phyloP scores from a whole-genome alignment of 257 asterid species.

The Oldenlandia corymbosa region DNA sequence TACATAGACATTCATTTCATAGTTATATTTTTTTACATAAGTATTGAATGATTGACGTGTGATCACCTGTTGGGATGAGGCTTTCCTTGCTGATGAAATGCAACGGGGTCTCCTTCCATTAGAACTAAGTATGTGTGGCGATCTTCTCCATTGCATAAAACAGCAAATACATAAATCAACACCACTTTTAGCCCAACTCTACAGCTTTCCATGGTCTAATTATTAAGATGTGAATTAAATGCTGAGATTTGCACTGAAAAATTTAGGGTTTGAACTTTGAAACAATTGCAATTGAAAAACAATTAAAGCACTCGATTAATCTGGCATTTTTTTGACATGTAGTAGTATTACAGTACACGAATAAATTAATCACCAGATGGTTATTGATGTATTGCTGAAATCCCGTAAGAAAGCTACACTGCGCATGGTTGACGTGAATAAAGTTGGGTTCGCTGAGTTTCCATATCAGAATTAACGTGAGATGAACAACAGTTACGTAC shows the following conservation, averaged over 20 bases:
- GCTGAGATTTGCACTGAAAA: neutral
- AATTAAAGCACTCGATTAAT: too few species aligned
- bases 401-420: too few species aligned
- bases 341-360: too few species aligned
- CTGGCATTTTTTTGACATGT: too few species aligned
- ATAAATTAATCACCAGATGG: too few species aligned
- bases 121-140: constrained; percentile 49
- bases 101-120: constrained; percentile 65
- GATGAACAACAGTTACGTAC: constrained; percentile 6
- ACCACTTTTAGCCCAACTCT: too few species aligned
- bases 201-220: constrained; percentile 15
- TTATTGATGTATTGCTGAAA: too few species aligned
- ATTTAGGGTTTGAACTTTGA: constrained; percentile 4
- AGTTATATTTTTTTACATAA: too few species aligned
- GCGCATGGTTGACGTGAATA: constrained; percentile 44
- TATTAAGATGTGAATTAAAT: neutral
- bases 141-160: constrained; percentile 41
- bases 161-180: constrained; percentile 15
- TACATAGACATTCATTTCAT: too few species aligned
- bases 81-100: constrained; percentile 37
- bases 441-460: constrained; percentile 20
- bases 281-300: neutral
- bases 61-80: constrained; percentile 33
- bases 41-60: too few species aligned
- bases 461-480: constrained; percentile 5